These are phyloP conservation scores for Solanum megistacrolobum DNA, from an alignment of 257 asterid genomes.

Conservation along the genomic window DNA sequence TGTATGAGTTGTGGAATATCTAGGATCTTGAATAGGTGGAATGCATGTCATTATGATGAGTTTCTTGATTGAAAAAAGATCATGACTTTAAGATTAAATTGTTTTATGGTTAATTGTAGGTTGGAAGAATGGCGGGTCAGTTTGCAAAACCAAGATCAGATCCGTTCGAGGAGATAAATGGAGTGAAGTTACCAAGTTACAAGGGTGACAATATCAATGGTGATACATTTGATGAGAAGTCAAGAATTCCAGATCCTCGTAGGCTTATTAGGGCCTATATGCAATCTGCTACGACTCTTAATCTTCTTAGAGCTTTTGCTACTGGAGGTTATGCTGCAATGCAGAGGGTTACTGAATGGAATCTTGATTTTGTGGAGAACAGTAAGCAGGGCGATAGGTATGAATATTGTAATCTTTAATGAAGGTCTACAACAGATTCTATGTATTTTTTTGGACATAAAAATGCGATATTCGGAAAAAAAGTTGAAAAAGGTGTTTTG, in stretches of 20 bases:
- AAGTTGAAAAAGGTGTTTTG: no score
- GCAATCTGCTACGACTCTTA: conserved; percentile 75
- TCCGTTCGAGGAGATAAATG: conserved; percentile 42
- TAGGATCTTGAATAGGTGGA: not conserved
- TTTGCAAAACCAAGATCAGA: conserved; percentile 75
- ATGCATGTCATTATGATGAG: not conserved
- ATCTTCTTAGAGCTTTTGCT: conserved; percentile 69
- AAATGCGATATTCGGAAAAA: not conserved
- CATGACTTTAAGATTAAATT: not conserved
- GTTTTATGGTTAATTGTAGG: conserved; percentile 24
- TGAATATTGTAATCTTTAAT: not conserved
- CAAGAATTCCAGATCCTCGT: conserved; percentile 65
- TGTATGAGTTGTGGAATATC: not conserved
- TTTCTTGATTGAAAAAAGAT: not conserved
- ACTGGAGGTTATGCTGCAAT: conserved; percentile 85
- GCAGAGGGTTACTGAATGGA: conserved; percentile 86
- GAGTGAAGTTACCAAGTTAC: conserved; percentile 72
- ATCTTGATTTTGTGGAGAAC: conserved; percentile 71
- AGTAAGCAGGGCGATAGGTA: conserved; percentile 83
- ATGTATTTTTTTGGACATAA: not conserved
- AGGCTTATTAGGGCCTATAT: conserved; percentile 71
- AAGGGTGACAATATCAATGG: conserved; percentile 78
- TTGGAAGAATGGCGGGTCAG: conserved; percentile 84
- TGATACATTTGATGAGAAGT: conserved; percentile 48
- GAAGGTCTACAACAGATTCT: not conserved